Evolutionary conservation across 2,329 filamentous ascomycete species (phyloP).

Genomic region (Ophiostoma australiae): DNA sequence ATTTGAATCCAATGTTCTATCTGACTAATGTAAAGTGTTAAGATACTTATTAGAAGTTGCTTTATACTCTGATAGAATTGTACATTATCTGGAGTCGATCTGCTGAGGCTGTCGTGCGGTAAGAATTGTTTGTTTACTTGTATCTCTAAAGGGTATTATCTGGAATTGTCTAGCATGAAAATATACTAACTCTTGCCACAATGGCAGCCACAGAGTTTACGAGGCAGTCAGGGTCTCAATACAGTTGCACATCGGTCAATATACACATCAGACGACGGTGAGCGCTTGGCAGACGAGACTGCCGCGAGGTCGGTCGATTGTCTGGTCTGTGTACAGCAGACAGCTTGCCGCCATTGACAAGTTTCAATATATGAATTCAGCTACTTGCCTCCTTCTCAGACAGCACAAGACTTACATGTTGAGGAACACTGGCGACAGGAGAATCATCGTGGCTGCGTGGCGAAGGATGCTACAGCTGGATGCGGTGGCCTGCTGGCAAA

Average conservation of each 20-base stretch:
- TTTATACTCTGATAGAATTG: not conserved
- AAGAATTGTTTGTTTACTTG: not conserved
- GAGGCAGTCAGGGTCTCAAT: not conserved
- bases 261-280: not conserved
- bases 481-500: not conserved
- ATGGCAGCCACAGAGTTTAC: not conserved
- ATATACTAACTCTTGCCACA: no score
- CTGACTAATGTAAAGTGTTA: not conserved
- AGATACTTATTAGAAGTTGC: no score
- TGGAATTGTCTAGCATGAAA: not conserved
- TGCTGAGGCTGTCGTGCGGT: not conserved
- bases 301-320: not conserved
- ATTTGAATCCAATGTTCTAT: not conserved
- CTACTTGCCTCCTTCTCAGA: not conserved
- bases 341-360: not conserved
- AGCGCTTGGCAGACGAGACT: constrained; percentile 9
- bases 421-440: not conserved
- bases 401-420: not conserved
- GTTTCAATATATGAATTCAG: not conserved
- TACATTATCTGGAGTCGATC: not conserved
- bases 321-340: not conserved
- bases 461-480: not conserved
- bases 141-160: not conserved
- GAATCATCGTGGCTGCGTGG: not conserved
- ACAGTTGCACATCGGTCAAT: not conserved